phyloP scores from a whole-genome alignment of 2,329 filamentous ascomycete species.

The Parafenestella ontariensis region DNA sequence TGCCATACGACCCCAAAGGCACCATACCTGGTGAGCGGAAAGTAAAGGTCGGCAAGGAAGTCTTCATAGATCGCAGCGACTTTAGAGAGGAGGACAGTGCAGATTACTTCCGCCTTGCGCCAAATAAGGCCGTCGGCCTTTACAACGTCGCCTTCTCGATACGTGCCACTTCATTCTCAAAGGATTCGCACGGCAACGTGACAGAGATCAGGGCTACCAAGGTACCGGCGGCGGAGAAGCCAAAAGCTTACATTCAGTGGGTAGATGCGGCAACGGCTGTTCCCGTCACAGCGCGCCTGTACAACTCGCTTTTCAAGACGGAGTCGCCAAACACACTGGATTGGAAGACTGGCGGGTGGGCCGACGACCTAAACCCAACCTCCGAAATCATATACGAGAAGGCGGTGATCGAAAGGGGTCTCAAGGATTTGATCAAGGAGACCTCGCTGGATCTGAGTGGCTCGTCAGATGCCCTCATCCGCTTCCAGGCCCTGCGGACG shows the following conservation, averaged over 20 bases:
- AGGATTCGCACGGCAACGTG: constrained; percentile 70
- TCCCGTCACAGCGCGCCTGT: constrained; percentile 71
- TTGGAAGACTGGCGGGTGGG: constrained; percentile 75
- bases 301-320: constrained; percentile 85
- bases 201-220: constrained; percentile 72
- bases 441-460: constrained; percentile 41
- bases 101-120: constrained; percentile 80
- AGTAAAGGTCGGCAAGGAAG: constrained; percentile 73
- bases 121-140: constrained; percentile 76
- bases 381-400: constrained; percentile 80
- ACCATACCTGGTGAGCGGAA: constrained; percentile 65
- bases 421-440: constrained; percentile 77
- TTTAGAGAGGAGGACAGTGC: constrained; percentile 76
- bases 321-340: constrained; percentile 77
- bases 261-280: constrained; percentile 72
- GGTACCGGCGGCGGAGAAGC: constrained; percentile 71
- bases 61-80: constrained; percentile 85
- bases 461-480: constrained; percentile 60
- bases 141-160: constrained; percentile 75
- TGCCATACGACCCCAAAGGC: constrained; percentile 81
- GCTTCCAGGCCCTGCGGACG: constrained; percentile 91
- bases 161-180: constrained; percentile 71
- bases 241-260: constrained; percentile 82
- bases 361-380: constrained; percentile 83
- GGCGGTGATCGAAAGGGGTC: constrained; percentile 82